phyloP scores from a whole-genome alignment of 2,329 filamentous ascomycete species.

The Xylariaceae sp. region DNA sequence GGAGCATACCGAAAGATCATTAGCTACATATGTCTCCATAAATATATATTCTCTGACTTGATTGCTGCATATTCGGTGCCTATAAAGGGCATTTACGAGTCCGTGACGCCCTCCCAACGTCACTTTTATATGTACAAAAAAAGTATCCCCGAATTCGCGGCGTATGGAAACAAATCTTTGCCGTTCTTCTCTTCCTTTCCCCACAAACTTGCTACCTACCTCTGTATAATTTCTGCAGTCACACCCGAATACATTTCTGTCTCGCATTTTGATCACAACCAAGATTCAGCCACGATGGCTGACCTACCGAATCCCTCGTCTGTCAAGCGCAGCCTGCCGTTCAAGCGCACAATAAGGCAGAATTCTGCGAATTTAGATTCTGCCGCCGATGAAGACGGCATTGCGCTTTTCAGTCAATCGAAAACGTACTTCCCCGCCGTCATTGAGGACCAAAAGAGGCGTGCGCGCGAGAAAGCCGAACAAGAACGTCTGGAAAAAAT shows the following conservation, averaged over 20 bases:
- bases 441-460: slow-evolving; percentile 36
- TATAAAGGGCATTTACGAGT: neutral
- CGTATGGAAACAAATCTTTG: neutral
- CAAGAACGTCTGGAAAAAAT: slow-evolving; percentile 23
- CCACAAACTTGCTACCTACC: neutral
- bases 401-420: slow-evolving; percentile 47
- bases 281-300: slow-evolving; percentile 28
- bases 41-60: neutral
- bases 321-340: slow-evolving; percentile 40
- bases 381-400: slow-evolving; percentile 34
- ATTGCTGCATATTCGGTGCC: neutral
- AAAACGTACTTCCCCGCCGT: slow-evolving; percentile 45
- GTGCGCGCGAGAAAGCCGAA: slow-evolving; percentile 26
- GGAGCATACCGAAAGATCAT: too few species aligned
- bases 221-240: neutral
- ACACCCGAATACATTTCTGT: neutral
- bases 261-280: neutral
- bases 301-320: slow-evolving; percentile 26
- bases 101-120: neutral
- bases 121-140: neutral
- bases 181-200: neutral
- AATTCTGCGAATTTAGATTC: slow-evolving; percentile 28
- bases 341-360: slow-evolving; percentile 45
- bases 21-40: neutral
- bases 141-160: too few species aligned